Percentiles rank a stretch among this genome's conserved stretches.
Conservation (phyloP, 2,329 filamentous ascomycete species). For the Trichoderma endophyticum region DNA sequence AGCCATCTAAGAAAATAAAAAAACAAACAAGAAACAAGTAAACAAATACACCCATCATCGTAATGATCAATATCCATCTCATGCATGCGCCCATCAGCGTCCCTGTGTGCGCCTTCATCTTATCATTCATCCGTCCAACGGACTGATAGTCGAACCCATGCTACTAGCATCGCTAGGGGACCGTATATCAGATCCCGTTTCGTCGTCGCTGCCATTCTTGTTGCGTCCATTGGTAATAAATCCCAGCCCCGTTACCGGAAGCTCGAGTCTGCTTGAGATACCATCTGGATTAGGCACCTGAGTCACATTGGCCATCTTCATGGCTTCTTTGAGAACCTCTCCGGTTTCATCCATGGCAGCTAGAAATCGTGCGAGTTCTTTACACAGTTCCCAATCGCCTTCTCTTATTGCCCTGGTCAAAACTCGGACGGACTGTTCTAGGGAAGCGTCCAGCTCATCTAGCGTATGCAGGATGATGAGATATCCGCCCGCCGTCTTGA, state of each 20-base stretch:
- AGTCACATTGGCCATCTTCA: conserved; percentile 57
- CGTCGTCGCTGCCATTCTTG: conserved; percentile 32
- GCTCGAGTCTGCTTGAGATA: conserved; percentile 31
- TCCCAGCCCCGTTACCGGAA: conserved; percentile 28
- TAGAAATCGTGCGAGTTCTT: conserved; percentile 90
- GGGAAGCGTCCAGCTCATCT: conserved; percentile 65
- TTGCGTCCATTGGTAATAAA: conserved; percentile 30
- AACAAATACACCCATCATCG: not conserved
- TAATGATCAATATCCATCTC: not conserved
- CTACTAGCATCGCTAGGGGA: conserved; percentile 39
- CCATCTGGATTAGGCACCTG: conserved; percentile 29
- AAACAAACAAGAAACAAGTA: not conserved
- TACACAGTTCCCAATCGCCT: conserved; percentile 92
- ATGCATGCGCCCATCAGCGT: not conserved
- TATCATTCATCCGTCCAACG: conserved; percentile 17
- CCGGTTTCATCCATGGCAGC: conserved; percentile 88
- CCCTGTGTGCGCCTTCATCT: not conserved
- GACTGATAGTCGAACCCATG: conserved; percentile 35
- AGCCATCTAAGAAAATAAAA: not conserved
- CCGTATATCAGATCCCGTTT: conserved; percentile 35
- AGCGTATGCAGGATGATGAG: conserved; percentile 89
- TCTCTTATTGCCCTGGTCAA: conserved; percentile 77
- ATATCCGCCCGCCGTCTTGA: conserved; percentile 96
- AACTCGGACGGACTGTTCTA: conserved; percentile 76
- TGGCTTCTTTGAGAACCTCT: conserved; percentile 69